Evolutionary conservation across 768 basidiomycete genomes (phyloP).

Genomic region (Calvatia gigantea): DNA sequence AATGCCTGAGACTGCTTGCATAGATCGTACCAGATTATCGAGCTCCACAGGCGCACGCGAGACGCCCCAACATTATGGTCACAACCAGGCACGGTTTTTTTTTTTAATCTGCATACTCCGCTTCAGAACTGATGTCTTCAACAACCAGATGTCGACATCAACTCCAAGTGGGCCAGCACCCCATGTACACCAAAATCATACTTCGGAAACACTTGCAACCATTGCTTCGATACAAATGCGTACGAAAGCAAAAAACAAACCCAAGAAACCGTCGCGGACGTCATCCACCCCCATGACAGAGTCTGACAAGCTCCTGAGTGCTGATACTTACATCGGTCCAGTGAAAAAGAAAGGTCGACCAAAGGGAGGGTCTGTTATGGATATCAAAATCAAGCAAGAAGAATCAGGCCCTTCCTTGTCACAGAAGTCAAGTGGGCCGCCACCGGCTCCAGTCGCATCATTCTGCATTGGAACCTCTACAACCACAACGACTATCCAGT

Average conservation of each 20-base stretch:
- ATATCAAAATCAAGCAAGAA: constrained; percentile 7
- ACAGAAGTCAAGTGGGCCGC: background rate
- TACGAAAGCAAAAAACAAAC: constrained; percentile 25
- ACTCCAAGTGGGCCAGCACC: background rate
- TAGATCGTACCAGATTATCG: constrained; percentile 28
- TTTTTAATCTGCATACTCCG: too few relatives aligned
- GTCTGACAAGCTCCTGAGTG: constrained; percentile 39
- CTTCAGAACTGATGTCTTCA: background rate
- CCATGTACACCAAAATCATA: background rate
- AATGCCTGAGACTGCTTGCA: constrained; percentile 28
- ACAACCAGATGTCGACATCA: constrained; percentile 7
- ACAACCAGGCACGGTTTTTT: constrained; percentile 16
- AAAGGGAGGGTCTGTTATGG: constrained; percentile 11
- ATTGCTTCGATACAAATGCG: constrained; percentile 26
- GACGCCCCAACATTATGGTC: background rate
- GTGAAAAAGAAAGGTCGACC: constrained; percentile 42
- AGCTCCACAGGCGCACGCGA: constrained; percentile 2
- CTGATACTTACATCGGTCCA: constrained; percentile 44
- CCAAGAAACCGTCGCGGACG: constrained; percentile 23
- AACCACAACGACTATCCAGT: background rate
- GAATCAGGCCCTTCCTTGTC: background rate
- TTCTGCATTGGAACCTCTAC: background rate
- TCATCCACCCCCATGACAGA: constrained; percentile 33
- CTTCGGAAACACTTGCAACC: constrained; percentile 24
- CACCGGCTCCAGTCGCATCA: background rate